These are phyloP conservation scores for Fusarium tjaetaba DNA, from an alignment of 2,329 filamentous ascomycete species.

Conservation along the genomic window DNA sequence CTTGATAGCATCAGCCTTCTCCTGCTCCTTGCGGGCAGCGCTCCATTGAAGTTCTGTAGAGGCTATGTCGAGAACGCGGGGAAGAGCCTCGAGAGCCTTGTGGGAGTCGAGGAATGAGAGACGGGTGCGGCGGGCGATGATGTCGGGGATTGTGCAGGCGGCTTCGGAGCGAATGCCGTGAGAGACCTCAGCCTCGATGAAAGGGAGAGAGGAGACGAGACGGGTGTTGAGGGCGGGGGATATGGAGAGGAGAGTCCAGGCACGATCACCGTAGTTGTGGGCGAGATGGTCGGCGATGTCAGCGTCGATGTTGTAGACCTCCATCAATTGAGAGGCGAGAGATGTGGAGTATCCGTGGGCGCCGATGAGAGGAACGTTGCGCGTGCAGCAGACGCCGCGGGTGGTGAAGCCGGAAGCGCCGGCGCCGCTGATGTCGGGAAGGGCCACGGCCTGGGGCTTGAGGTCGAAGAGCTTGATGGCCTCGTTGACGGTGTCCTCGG, in stretches of 20 bases:
- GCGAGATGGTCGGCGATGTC: conserved; percentile 56
- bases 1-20: conserved; percentile 63
- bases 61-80: conserved; percentile 78
- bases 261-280: conserved; percentile 62
- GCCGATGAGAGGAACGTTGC: conserved; percentile 76
- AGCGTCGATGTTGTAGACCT: conserved; percentile 51
- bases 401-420: conserved; percentile 59
- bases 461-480: conserved; percentile 75
- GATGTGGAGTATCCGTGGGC: conserved; percentile 72
- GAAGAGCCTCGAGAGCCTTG: conserved; percentile 74
- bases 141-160: conserved; percentile 76
- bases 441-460: conserved; percentile 58
- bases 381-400: conserved; percentile 79
- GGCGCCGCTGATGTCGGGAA: conserved; percentile 74
- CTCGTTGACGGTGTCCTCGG: conserved; percentile 84
- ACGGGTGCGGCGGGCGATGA: conserved; percentile 75
- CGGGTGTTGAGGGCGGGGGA: conserved; percentile 64
- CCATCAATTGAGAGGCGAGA: conserved; percentile 48
- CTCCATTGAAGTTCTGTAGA: conserved; percentile 74
- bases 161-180: conserved; percentile 79
- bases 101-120: conserved; percentile 81
- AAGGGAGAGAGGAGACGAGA: conserved; percentile 73
- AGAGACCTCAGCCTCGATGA: conserved; percentile 77
- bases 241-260: conserved; percentile 75
- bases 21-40: conserved; percentile 62